Evolutionary conservation across 148 eudicot genomes (phyloP), one percentile per base, ranked within the genome.

Genomic region (Dianthus caryophyllus): DNA sequence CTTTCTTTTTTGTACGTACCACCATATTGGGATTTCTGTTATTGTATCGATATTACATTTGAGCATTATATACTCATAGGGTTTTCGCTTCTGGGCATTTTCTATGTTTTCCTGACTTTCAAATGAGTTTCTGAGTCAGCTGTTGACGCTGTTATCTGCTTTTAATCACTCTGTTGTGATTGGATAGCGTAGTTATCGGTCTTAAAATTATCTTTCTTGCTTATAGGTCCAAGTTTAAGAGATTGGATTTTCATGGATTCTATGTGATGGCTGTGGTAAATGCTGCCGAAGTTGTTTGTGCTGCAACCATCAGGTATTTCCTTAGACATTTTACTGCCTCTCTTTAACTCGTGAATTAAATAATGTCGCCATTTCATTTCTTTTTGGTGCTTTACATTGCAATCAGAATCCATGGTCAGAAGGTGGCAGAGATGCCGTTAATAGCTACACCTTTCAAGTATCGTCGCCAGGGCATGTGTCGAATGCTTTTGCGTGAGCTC

Each of bases 401-500:
- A 39, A 70, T 64, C 64, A 83, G 87, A 77, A 73, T 83, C 43
- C 78, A 83, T 73, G 87, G 87, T 22, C 72, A 78, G 56, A 83
- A 80, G 62, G 82, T 80, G 59, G 87, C 84, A 16, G 87, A 83
- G 72, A 76, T 83, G 78, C 87, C 87, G 17, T 80, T 83, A 7
- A 55, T 80, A 72, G 87, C 80, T 66, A 83, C 87, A 56, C 82
- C 70, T 69, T 83, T 83, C 69, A 73, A 74, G 70, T 76, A 80
- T 69, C 87, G 87, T 24, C 77, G 84, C 20, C 67, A 68, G 76
- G 87, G 87, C 55, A 83, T 83, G 87, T 83, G 84, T 65, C 82
- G 82, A 27, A 64, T 81, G 62, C 82, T 83, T 64, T 54, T 83
- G 76, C 69, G 64, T 33, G 87, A 80, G 75, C 75, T 83, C 62